Evolutionary conservation across 2,329 filamentous ascomycete species (phyloP), one percentile per base, ranked within the genome.

Genomic region (Arthrobotrys pseudoclavata): DNA sequence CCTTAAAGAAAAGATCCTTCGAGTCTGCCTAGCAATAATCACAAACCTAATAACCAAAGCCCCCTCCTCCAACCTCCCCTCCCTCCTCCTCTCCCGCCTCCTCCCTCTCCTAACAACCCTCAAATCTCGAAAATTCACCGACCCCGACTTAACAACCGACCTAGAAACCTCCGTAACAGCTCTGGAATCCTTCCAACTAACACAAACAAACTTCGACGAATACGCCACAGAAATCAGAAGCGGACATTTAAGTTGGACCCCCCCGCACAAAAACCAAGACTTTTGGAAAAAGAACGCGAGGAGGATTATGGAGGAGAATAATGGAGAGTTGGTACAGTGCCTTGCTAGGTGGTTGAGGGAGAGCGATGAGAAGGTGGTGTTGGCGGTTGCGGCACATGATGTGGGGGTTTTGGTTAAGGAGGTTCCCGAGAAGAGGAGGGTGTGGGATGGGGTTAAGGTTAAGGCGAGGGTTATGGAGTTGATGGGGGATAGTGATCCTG

Each of bases 1-100:
- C 1, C 94, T 95, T 52, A 99, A 99, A 84, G 96, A 98, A 84
- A 99, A 99, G 87, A 98, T 95, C 0, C 98, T 95, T 0, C 91
- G 96, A 31, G 88, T 99, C 67, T 89, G 97, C 53, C 88, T 98
- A 52, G 94, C 94, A 9, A 97, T 95, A 6, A 88, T 99, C 47
- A 89, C 91, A 83, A 98, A 97, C 84, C 90, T 99, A 52, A 89
- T 97, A 42, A 93, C 86, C 84, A 89, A 85, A 86, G 92, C 88
- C 87, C 92, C 83, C 85, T 91, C 84, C 37, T 87, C 86, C 22
- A 86, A 91, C 53, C 90, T 98, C 69, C 94, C 95, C 6, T 91
- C 91, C 1, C 94, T 96, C 0, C 91, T 96, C 22, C 91, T 97
- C 75, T 93, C 93, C 62, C 91, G 93, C 76, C 89, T 98, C 37